Evolutionary conservation across 164 flowering plant genomes (phyloP).

Genomic region (Buxus sempervirens): DNA sequence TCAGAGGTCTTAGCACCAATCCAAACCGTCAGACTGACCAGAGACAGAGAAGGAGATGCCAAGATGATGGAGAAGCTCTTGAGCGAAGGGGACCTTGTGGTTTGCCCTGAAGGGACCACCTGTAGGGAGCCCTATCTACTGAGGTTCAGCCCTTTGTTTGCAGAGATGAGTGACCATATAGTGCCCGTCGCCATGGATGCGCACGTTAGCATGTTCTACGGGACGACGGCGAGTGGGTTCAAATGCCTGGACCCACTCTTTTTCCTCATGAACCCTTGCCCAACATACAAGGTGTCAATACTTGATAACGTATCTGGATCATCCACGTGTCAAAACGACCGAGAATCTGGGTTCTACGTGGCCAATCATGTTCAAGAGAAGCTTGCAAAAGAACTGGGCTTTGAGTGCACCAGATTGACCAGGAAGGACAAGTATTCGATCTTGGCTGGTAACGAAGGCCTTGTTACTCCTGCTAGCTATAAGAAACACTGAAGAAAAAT

Average conservation of each 20-base stretch:
- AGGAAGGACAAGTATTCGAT: conserved; percentile 60
- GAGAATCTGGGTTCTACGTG: conserved; percentile 32
- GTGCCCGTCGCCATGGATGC: conserved; percentile 47
- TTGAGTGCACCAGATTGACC: conserved; percentile 52
- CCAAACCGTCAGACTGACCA: conserved; percentile 42
- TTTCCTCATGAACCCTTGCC: conserved; percentile 52
- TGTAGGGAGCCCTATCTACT: conserved; percentile 60
- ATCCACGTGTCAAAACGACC: conserved; percentile 14
- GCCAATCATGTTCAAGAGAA: conserved; percentile 49
- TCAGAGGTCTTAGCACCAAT: conserved; percentile 52
- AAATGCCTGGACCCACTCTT: conserved; percentile 53
- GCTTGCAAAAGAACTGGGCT: conserved; percentile 38
- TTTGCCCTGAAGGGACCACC: conserved; percentile 73
- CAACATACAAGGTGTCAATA: conserved; percentile 30
- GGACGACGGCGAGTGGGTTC: conserved; percentile 48
- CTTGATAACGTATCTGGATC: conserved; percentile 27
- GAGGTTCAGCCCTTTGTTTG: conserved; percentile 56
- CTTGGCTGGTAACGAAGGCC: conserved; percentile 55
- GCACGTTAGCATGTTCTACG: conserved; percentile 40
- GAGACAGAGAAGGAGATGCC: conserved; percentile 38
- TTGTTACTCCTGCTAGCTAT: conserved; percentile 4
- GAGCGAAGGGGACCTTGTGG: conserved; percentile 42
- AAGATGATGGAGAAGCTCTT: conserved; percentile 38
- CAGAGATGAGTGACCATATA: conserved; percentile 42
- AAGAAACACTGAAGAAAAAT: not conserved